A percentile compares a stretch with the other conserved stretches of the same genome.
These are phyloP conservation scores for Citrus sinensis DNA, from an alignment of 345 rosid genomes.

Conservation along the genomic window DNA sequence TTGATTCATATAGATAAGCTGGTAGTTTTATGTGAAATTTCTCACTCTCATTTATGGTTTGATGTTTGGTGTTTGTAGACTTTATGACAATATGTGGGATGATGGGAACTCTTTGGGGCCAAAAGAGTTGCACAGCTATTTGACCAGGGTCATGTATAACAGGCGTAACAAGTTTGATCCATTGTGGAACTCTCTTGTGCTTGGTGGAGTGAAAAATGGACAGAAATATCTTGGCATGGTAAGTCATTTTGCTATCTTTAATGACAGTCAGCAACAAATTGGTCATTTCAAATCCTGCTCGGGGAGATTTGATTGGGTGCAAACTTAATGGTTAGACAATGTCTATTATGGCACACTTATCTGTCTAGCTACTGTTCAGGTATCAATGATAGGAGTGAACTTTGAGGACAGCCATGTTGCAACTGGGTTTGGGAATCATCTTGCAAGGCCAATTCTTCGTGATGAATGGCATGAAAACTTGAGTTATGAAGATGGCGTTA, in stretches of 20 bases:
- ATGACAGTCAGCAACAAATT: not conserved
- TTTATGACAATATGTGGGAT: constrained; percentile 99
- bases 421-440: constrained; percentile 96
- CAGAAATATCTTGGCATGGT: constrained; percentile 94
- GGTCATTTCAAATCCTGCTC: not conserved
- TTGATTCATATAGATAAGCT: not conserved
- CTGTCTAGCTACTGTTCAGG: constrained; percentile 38
- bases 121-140: constrained; percentile 93
- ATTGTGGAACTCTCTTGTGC: constrained; percentile 92
- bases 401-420: constrained; percentile 94
- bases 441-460: constrained; percentile 94
- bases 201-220: constrained; percentile 96
- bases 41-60: not conserved
- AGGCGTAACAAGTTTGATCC: constrained; percentile 97
- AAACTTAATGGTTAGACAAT: constrained; percentile 1
- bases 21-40: constrained; percentile 7
- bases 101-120: constrained; percentile 99
- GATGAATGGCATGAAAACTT: constrained; percentile 87
- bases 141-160: constrained; percentile 90
- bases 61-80: constrained; percentile 42
- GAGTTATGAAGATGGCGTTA: constrained; percentile 92
- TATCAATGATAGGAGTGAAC: constrained; percentile 88
- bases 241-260: constrained; percentile 11
- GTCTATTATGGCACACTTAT: not conserved
- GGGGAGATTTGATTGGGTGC: not conserved